Percentiles rank a stretch among this genome's conserved stretches.
Conservation (phyloP, 192 early-diverging fungal species). For the Backusella mclennaniae region DNA sequence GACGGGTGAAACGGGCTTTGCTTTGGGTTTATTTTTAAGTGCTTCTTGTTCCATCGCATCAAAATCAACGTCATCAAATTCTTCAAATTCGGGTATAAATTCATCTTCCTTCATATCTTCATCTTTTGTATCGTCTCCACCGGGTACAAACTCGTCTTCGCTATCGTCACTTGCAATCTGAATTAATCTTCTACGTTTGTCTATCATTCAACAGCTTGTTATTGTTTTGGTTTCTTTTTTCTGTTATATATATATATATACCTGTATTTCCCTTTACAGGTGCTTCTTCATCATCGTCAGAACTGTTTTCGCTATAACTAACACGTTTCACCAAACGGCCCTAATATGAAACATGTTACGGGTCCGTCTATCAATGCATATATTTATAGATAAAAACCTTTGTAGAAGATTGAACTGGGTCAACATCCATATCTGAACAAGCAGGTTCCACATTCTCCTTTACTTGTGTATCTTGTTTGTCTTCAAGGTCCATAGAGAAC, state of each 20-base stretch:
- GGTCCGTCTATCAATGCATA: not conserved
- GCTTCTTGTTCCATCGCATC: not conserved
- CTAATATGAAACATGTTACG: not conserved
- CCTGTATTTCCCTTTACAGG: not conserved
- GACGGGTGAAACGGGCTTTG: too few species aligned
- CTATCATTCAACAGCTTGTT: not conserved
- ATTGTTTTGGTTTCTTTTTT: not conserved
- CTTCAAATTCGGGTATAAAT: not conserved
- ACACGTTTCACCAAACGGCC: not conserved
- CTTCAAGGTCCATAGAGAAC: not conserved
- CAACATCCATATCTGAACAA: not conserved
- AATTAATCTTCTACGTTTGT: not conserved
- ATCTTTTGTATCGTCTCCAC: not conserved
- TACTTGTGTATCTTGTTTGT: not conserved
- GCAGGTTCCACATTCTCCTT: not conserved
- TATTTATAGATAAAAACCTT: not conserved
- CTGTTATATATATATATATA: not conserved
- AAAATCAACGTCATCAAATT: not conserved
- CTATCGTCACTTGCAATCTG: not conserved
- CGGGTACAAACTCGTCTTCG: constrained; percentile 6
- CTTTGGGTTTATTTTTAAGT: too few species aligned
- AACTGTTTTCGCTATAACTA: not conserved
- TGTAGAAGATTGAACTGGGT: not conserved
- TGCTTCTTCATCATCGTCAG: not conserved
- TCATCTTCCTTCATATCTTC: not conserved